Evolutionary conservation across 1,284 basidiomycete genomes (phyloP).

Genomic region (Moesziomyces antarcticus): DNA sequence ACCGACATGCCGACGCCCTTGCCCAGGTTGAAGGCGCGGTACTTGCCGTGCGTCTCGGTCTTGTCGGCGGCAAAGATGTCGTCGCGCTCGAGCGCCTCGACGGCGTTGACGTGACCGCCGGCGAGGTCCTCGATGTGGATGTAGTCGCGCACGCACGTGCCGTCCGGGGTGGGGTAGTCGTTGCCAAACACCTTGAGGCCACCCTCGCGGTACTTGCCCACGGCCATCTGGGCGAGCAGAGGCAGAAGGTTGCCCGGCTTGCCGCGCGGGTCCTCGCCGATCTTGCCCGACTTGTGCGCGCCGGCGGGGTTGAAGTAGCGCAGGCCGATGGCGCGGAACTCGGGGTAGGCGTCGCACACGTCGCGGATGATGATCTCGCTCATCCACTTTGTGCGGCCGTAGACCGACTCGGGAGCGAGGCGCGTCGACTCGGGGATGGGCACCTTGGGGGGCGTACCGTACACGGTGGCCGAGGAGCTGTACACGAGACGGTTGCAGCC

Average conservation of each 20-base stretch:
- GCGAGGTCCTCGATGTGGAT: slow-evolving; percentile 96
- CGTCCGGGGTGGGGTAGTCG: slow-evolving; percentile 96
- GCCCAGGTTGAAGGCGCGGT: slow-evolving; percentile 95
- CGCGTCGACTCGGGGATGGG: slow-evolving; percentile 95
- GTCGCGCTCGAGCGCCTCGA: slow-evolving; percentile 81
- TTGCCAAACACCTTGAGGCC: slow-evolving; percentile 94
- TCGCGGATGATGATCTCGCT: slow-evolving; percentile 91
- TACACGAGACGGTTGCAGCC: slow-evolving; percentile 89
- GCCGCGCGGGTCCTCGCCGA: slow-evolving; percentile 95
- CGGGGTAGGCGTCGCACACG: slow-evolving; percentile 80
- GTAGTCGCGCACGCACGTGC: slow-evolving; percentile 85
- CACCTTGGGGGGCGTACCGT: slow-evolving; percentile 89
- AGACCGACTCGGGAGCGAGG: slow-evolving; percentile 88
- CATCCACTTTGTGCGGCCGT: slow-evolving; percentile 96
- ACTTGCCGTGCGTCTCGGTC: slow-evolving; percentile 71
- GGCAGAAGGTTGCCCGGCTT: slow-evolving; percentile 95
- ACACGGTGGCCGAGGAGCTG: slow-evolving; percentile 98
- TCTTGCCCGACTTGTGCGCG: slow-evolving; percentile 92
- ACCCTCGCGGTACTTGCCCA: slow-evolving; percentile 84
- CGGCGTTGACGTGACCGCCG: slow-evolving; percentile 88
- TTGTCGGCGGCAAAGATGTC: slow-evolving; percentile 70
- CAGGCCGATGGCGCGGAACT: slow-evolving; percentile 83
- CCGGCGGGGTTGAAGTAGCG: slow-evolving; percentile 98
- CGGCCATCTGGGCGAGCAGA: slow-evolving; percentile 92
- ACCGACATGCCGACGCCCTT: slow-evolving; percentile 93